Evolutionary conservation across 306 rosid genomes (phyloP).

Genomic region (Lathyrus oleraceus): DNA sequence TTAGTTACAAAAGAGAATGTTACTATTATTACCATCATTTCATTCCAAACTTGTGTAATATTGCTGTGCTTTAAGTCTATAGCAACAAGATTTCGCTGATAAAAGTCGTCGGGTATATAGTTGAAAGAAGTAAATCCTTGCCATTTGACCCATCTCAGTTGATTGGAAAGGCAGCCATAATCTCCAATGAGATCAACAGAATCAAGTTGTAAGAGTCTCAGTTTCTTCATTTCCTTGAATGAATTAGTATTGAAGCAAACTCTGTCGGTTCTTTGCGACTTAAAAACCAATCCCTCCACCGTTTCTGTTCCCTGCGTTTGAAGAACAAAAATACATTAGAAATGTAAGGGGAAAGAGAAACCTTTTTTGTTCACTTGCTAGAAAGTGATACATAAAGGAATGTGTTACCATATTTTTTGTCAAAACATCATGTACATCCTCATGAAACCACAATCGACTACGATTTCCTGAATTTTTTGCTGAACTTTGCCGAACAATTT

Average conservation of each 20-base stretch:
- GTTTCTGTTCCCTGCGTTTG: not conserved
- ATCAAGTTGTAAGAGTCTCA: conserved; percentile 36
- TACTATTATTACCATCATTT: not conserved
- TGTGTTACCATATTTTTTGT: not conserved
- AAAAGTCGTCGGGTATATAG: conserved; percentile 32
- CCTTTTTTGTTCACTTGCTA: not conserved
- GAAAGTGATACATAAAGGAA: too few species aligned
- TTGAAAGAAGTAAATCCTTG: conserved; percentile 34
- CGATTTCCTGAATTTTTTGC: not conserved
- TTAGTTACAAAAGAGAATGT: not conserved
- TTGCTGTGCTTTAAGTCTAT: conserved; percentile 25
- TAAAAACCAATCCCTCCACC: conserved; percentile 3
- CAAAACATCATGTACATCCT: not conserved
- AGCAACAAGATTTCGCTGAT: conserved; percentile 32
- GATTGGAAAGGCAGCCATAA: not conserved
- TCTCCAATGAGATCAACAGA: not conserved
- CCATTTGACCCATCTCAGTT: conserved; percentile 47
- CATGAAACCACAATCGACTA: not conserved
- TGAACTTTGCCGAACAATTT: not conserved
- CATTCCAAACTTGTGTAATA: not conserved
- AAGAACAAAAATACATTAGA: not conserved
- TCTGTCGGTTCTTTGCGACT: not conserved
- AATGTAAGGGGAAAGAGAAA: not conserved
- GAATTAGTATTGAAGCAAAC: conserved; percentile 21
- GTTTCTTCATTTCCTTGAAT: conserved; percentile 40